Conservation (phyloP, 306 rosid genomes). For the Mimosa bimucronata region DNA sequence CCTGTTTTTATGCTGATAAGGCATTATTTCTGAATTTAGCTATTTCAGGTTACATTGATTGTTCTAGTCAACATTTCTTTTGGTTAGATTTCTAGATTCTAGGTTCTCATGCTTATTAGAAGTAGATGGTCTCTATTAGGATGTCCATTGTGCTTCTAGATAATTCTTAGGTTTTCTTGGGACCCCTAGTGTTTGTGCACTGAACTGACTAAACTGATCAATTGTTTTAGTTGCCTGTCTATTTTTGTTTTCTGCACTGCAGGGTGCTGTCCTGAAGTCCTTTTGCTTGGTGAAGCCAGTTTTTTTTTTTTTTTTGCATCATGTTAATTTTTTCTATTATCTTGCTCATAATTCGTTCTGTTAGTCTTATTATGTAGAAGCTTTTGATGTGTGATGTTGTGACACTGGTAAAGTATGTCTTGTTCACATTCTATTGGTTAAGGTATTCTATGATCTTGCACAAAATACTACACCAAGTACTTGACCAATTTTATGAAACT, state of each 20-base stretch:
- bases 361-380: conserved; percentile 9
- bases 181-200: background rate
- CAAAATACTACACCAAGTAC: too few relatives aligned
- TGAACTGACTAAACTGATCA: conserved; percentile 33
- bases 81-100: background rate
- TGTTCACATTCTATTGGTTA: background rate
- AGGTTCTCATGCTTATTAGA: background rate
- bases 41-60: conserved; percentile 4
- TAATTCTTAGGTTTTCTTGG: conserved; percentile 2
- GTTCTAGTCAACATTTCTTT: background rate
- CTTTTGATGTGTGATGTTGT: conserved; percentile 23
- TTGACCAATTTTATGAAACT: too few relatives aligned
- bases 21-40: background rate
- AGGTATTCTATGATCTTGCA: too few relatives aligned
- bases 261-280: conserved; percentile 41
- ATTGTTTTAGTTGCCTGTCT: conserved; percentile 41
- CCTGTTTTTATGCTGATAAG: background rate
- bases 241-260: conserved; percentile 35
- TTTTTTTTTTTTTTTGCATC: conserved; percentile 12
- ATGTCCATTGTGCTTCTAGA: background rate
- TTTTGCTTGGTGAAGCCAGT: conserved; percentile 31
- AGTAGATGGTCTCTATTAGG: background rate
- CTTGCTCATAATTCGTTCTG: background rate
- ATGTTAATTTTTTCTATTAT: background rate
- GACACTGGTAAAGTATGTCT: background rate